Evolutionary conservation across 805 yeast species (phyloP).

Genomic region (Starmerella stigmatis): DNA sequence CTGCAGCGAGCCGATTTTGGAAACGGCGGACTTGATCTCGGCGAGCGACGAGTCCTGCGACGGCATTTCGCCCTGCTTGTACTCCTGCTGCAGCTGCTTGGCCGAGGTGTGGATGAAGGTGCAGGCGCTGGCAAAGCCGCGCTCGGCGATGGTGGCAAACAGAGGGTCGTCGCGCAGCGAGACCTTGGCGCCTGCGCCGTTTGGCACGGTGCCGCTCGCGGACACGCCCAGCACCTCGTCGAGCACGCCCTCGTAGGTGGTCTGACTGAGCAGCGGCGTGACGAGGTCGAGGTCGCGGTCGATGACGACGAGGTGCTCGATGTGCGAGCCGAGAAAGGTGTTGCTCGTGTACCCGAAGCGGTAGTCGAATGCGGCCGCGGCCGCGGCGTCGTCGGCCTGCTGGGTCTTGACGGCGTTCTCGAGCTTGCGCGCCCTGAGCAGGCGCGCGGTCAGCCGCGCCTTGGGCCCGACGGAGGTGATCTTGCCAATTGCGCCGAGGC

Average conservation of each 20-base stretch:
- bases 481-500: conserved; percentile 40
- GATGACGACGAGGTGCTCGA: conserved; percentile 58
- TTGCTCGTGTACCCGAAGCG: conserved; percentile 25
- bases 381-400: background rate
- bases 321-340: conserved; percentile 27
- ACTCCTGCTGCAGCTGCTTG: conserved; percentile 55
- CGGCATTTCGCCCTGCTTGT: conserved; percentile 37
- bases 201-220: conserved; percentile 27
- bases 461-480: conserved; percentile 50
- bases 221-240: conserved; percentile 55
- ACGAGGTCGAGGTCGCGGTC: conserved; percentile 70
- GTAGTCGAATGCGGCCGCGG: conserved; percentile 19
- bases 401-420: conserved; percentile 17
- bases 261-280: conserved; percentile 61
- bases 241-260: conserved; percentile 72
- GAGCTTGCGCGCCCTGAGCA: conserved; percentile 20
- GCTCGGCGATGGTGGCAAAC: conserved; percentile 39
- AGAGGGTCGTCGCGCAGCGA: conserved; percentile 20
- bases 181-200: conserved; percentile 4
- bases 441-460: conserved; percentile 38
- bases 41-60: conserved; percentile 40
- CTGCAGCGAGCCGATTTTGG: conserved; percentile 56
- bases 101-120: conserved; percentile 60
- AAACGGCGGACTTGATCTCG: conserved; percentile 63
- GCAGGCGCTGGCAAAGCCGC: conserved; percentile 76